Evolutionary conservation across 2,329 filamentous ascomycete genomes (phyloP).

Genomic region (Purpureocillium lavendulum): DNA sequence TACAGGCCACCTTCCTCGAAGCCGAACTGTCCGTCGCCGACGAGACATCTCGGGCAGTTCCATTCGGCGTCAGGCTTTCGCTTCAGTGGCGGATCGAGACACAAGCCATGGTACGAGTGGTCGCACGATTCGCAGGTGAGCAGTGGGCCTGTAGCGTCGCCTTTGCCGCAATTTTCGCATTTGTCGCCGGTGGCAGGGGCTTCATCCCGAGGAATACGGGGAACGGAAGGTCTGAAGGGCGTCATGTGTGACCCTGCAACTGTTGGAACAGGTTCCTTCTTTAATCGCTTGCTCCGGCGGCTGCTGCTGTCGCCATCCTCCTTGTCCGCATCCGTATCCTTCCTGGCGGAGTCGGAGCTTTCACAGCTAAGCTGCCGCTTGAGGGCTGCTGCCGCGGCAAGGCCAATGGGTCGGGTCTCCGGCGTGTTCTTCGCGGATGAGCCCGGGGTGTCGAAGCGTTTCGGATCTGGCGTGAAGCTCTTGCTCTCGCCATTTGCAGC

Average conservation of each 20-base stretch:
- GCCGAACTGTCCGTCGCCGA: conserved; percentile 92
- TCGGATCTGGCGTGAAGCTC: conserved; percentile 52
- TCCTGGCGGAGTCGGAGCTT: conserved; percentile 38
- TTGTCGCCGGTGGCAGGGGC: conserved; percentile 44
- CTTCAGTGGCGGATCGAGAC: conserved; percentile 78
- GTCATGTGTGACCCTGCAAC: conserved; percentile 97
- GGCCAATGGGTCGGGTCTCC: conserved; percentile 48
- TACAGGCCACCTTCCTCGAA: conserved; percentile 97
- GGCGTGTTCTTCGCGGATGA: conserved; percentile 56
- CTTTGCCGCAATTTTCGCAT: conserved; percentile 80
- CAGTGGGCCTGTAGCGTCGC: conserved; percentile 62
- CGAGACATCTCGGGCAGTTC: conserved; percentile 92
- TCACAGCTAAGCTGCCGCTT: conserved; percentile 70
- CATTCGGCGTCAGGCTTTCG: conserved; percentile 77
- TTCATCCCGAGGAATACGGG: conserved; percentile 53
- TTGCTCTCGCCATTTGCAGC: conserved; percentile 37
- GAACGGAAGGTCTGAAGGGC: conserved; percentile 74
- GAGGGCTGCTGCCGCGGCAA: conserved; percentile 50
- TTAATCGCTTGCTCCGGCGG: conserved; percentile 84
- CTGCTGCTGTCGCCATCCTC: conserved; percentile 59
- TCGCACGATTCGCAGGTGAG: conserved; percentile 90
- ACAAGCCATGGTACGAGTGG: conserved; percentile 75
- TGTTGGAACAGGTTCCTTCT: conserved; percentile 71
- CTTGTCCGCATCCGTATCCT: conserved; percentile 37
- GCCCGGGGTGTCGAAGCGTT: conserved; percentile 53